Evolutionary conservation across 2,329 filamentous ascomycete species (phyloP).

Genomic region (Venturia pyrina): DNA sequence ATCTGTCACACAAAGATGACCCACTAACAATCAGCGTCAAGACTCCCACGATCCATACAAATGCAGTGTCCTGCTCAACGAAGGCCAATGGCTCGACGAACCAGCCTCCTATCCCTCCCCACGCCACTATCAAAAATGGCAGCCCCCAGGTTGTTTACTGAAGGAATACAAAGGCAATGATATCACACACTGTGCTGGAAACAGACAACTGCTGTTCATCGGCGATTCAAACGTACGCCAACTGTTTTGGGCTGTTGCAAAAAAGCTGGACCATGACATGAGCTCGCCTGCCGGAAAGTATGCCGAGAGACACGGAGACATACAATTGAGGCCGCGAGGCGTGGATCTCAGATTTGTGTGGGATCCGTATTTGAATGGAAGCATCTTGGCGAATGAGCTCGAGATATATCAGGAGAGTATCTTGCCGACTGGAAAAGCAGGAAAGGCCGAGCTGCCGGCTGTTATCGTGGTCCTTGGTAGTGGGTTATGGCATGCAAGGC

Average conservation of each 20-base stretch:
- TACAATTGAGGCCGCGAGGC: constrained; percentile 34
- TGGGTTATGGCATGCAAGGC: constrained; percentile 46
- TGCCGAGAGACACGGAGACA: constrained; percentile 35
- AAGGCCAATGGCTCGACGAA: constrained; percentile 42
- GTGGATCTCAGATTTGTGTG: constrained; percentile 47
- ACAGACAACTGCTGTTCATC: constrained; percentile 46
- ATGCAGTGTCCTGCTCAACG: constrained; percentile 41
- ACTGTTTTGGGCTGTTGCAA: constrained; percentile 48
- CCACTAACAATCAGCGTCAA: background rate
- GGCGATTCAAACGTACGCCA: constrained; percentile 53
- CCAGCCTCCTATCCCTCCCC: constrained; percentile 22
- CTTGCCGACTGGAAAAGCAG: constrained; percentile 15
- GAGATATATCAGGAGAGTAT: constrained; percentile 24
- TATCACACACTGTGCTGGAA: constrained; percentile 42
- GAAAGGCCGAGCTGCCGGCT: constrained; percentile 19
- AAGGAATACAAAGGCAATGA: constrained; percentile 45
- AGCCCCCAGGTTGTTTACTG: constrained; percentile 50
- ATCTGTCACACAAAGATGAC: background rate
- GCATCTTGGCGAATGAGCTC: constrained; percentile 33
- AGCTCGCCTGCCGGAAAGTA: constrained; percentile 28
- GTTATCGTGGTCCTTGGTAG: constrained; percentile 43
- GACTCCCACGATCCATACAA: constrained; percentile 38
- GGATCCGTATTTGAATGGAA: constrained; percentile 53
- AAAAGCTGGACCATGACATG: constrained; percentile 35
- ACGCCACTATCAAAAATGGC: constrained; percentile 41